Evolutionary conservation across 768 basidiomycete species (phyloP), one percentile per base, ranked within the genome.

Genomic region (Leccinum uliginosum): DNA sequence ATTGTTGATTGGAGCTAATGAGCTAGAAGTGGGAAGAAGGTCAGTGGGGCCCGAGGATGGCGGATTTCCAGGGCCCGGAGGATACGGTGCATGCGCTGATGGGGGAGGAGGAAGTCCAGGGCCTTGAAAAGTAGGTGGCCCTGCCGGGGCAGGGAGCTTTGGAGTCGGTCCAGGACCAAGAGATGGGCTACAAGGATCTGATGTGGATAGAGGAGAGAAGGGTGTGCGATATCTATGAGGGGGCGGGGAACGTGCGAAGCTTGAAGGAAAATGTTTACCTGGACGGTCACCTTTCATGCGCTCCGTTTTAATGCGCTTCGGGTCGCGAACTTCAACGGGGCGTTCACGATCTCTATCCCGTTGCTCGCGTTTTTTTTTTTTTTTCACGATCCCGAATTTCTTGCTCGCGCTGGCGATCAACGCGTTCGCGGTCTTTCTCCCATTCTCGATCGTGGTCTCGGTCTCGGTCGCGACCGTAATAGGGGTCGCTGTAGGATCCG

Each of bases 301-400:
- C 58, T 84, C 78, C 3, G 77, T 74, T 67, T 86, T 87, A 58
- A 82, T 74, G 51, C 86, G 77, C 69, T 86, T 87, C 15, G 80
- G 73, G 58, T 87, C 86, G 43, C 85, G 68, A 50, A 70, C 71
- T 58, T 79, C 77, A 56, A 76, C 75, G 6, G 77, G 71, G 14
- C 78, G 71, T n/a, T 80, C 79, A 24, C 80, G 70, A 1, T 80
- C 79, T 48, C 77, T 70, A 51, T 80, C 78, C 49, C 75, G 69
- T 54, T 72, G 67, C 44, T 74, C 71, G 40, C 76, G 69, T 26
- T n/a, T n/a, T n/a, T n/a, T n/a, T n/a, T n/a, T n/a, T n/a, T n/a
- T n/a, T n/a, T n/a, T 69, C 68, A 57, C 68, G 68, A 54, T 67
- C 67, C 32, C 76, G 67, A 46, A 69, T 62, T 34, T 79, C 79